Evolutionary conservation across 805 yeast species (phyloP).

Genomic region (Kuraishia floccosa): DNA sequence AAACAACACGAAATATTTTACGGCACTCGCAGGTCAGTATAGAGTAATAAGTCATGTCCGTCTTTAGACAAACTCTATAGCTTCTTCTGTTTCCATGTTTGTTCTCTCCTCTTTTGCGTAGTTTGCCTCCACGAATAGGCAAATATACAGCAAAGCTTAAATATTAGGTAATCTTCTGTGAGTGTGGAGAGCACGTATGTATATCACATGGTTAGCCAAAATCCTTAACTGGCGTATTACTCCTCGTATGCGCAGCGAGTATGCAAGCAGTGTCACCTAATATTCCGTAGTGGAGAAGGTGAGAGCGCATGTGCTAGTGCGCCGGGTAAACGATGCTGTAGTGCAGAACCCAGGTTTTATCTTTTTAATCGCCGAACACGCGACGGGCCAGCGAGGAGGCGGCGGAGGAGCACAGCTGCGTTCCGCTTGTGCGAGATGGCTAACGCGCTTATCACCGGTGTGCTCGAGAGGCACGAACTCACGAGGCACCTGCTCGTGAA

Average conservation of each 20-base stretch:
- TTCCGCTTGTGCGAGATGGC: background rate
- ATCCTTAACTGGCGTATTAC: too few relatives aligned
- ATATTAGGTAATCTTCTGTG: too few relatives aligned
- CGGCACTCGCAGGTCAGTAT: too few relatives aligned
- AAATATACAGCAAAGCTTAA: too few relatives aligned
- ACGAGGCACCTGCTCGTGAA: conserved; percentile 12
- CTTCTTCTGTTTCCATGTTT: too few relatives aligned
- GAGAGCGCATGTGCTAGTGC: background rate
- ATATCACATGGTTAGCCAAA: too few relatives aligned
- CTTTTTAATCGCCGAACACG: background rate
- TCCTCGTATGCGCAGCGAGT: background rate
- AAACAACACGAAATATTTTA: too few relatives aligned
- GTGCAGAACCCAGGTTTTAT: background rate
- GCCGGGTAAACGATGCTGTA: background rate
- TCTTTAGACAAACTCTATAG: too few relatives aligned
- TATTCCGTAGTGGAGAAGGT: background rate
- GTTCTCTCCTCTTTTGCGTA: too few relatives aligned
- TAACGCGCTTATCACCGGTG: background rate
- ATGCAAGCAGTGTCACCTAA: background rate
- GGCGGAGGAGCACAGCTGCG: background rate
- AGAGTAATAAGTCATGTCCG: too few relatives aligned
- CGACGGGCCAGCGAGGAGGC: background rate
- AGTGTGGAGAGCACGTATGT: too few relatives aligned
- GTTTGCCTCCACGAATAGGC: too few relatives aligned
- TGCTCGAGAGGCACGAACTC: conserved; percentile 1